phyloP scores from a whole-genome alignment of 805 yeast species.

The Candida saitoana region DNA sequence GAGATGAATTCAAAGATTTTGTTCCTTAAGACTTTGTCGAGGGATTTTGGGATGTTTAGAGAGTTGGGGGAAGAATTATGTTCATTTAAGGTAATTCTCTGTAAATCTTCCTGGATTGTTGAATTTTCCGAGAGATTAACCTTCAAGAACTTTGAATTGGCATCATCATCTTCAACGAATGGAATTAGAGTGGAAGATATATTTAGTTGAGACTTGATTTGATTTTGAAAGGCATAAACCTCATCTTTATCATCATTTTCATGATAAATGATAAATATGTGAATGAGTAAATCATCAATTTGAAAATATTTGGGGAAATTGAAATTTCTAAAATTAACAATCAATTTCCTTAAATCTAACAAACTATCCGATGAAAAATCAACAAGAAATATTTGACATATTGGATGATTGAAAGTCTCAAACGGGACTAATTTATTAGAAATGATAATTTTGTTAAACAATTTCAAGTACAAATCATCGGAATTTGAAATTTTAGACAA shows the following conservation, averaged over 20 bases:
- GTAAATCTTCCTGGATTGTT: constrained; percentile 49
- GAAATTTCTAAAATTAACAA: constrained; percentile 46
- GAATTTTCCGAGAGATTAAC: constrained; percentile 27
- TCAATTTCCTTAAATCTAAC: constrained; percentile 53
- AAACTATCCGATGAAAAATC: constrained; percentile 48
- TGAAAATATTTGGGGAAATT: constrained; percentile 63
- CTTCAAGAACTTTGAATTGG: constrained; percentile 7
- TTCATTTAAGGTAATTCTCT: constrained; percentile 26
- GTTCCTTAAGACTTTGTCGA: constrained; percentile 36
- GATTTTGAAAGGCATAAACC: constrained; percentile 29
- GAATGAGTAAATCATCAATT: constrained; percentile 54
- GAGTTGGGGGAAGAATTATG: constrained; percentile 9
- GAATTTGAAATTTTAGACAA: constrained; percentile 15
- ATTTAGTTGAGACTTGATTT: constrained; percentile 22
- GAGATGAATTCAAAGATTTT: constrained; percentile 46
- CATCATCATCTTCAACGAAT: constrained; percentile 7
- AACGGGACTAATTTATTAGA: constrained; percentile 64
- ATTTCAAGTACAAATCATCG: constrained; percentile 47
- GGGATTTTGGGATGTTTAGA: constrained; percentile 27
- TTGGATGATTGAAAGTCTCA: constrained; percentile 85
- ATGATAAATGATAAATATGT: constrained; percentile 31
- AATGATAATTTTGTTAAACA: constrained; percentile 56
- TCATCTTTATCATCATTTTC: constrained; percentile 22
- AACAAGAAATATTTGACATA: constrained; percentile 66
- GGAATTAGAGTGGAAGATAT: constrained; percentile 24